These are phyloP conservation scores for Starmera pachycereana DNA, from an alignment of 805 yeast species.

Conservation along the genomic window DNA sequence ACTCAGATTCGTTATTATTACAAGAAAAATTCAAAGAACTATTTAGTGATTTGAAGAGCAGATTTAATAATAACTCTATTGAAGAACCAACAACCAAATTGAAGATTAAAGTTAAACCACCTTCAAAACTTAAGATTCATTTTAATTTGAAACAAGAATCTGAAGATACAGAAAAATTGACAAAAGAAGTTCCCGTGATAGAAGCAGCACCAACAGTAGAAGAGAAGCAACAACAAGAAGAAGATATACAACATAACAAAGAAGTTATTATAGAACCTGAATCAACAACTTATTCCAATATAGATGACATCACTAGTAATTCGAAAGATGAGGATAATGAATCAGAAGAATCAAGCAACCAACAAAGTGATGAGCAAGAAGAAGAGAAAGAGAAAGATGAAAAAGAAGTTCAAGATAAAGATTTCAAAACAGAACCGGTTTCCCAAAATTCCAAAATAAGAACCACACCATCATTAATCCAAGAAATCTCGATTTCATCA, in stretches of 20 bases:
- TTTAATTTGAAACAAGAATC: conserved; percentile 2
- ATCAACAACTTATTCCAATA: too few species aligned
- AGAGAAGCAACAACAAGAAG: conserved; percentile 2
- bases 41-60: conserved; percentile 19
- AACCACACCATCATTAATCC: conserved; percentile 16
- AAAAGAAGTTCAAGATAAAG: conserved; percentile 1
- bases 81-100: conserved; percentile 3
- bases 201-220: conserved; percentile 7
- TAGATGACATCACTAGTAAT: too few species aligned
- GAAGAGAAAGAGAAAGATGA: conserved; percentile 1
- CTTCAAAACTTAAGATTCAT: conserved; percentile 5
- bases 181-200: conserved; percentile 2
- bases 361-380: neutral
- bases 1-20: conserved; percentile 59
- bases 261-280: too few species aligned
- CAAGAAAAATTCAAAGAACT: conserved; percentile 37
- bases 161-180: too few species aligned
- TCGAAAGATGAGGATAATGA: neutral
- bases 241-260: too few species aligned
- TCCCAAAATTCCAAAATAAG: conserved; percentile 1
- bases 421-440: conserved; percentile 1
- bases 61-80: neutral
- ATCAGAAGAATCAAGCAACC: neutral
- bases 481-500: conserved; percentile 21
- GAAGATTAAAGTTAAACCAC: neutral